Conservation (phyloP, 352 stramenopile species). For the Phytophthora pistaciae region DNA sequence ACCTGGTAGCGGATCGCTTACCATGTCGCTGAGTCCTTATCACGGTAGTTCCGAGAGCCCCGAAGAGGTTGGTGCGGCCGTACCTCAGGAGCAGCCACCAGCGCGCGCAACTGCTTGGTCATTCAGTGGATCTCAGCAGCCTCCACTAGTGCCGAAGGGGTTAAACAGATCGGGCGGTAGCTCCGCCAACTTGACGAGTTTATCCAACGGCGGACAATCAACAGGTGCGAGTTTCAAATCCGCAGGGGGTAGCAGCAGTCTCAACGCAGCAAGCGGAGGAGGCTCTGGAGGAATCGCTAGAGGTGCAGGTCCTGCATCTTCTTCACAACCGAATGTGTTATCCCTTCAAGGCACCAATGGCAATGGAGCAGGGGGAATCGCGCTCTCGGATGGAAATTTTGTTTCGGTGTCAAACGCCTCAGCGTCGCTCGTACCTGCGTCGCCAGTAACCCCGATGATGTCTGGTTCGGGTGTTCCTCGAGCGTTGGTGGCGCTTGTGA, state of each 20-base stretch:
- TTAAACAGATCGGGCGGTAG: slow-evolving; percentile 33
- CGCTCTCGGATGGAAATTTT: slow-evolving; percentile 32
- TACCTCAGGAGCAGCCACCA: slow-evolving; percentile 25
- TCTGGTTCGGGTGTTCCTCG: slow-evolving; percentile 42
- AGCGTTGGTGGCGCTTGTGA: slow-evolving; percentile 76
- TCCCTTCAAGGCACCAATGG: slow-evolving; percentile 21
- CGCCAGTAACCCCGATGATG: slow-evolving; percentile 53
- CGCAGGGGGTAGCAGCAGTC: slow-evolving; percentile 33
- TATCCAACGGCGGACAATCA: slow-evolving; percentile 20
- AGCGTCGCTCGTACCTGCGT: slow-evolving; percentile 37
- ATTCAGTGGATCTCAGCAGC: slow-evolving; percentile 43
- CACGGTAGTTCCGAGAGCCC: slow-evolving; percentile 27
- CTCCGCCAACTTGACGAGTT: slow-evolving; percentile 33
- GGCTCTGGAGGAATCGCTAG: slow-evolving; percentile 30
- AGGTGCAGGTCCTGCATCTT: slow-evolving; percentile 19
- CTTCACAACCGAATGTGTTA: slow-evolving; percentile 33
- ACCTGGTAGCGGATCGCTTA: slow-evolving; percentile 19
- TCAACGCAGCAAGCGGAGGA: slow-evolving; percentile 26
- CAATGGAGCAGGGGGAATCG: slow-evolving; percentile 10
- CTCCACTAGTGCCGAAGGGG: slow-evolving; percentile 40
- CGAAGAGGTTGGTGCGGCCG: slow-evolving; percentile 19
- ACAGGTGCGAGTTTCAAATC: slow-evolving; percentile 26
- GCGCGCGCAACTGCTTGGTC: slow-evolving; percentile 36
- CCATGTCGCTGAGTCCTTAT: slow-evolving; percentile 37
- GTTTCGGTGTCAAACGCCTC: slow-evolving; percentile 53